Evolutionary conservation across 2,329 filamentous ascomycete genomes (phyloP).

Genomic region (Monosporascus sp.): DNA sequence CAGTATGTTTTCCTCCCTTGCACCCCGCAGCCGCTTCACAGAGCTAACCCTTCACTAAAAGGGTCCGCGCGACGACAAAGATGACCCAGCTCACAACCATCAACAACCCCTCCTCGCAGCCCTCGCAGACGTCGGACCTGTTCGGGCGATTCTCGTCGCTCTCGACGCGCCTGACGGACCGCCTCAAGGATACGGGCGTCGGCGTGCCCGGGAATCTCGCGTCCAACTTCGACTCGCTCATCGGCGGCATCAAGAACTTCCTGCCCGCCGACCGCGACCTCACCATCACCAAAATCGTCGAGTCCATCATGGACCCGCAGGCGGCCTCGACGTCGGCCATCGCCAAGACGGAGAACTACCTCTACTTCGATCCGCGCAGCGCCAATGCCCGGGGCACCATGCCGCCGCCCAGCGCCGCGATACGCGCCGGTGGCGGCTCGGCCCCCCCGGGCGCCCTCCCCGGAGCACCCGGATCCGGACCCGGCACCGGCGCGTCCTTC

Average conservation of each 20-base stretch:
- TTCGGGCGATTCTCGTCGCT: conserved; percentile 93
- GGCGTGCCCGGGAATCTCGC: conserved; percentile 60
- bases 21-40: neutral
- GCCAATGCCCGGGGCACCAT: conserved; percentile 90
- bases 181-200: conserved; percentile 84
- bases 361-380: conserved; percentile 94
- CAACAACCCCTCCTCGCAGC: conserved; percentile 64
- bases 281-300: conserved; percentile 95
- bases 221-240: conserved; percentile 87
- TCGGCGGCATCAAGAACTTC: conserved; percentile 96
- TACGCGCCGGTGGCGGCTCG: conserved; percentile 38
- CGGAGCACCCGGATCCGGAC: conserved; percentile 41
- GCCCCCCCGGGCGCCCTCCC: conserved; percentile 38
- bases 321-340: conserved; percentile 87
- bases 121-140: conserved; percentile 64
- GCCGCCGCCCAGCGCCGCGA: conserved; percentile 64
- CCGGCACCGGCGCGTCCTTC: conserved; percentile 76
- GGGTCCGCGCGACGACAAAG: conserved; percentile 87
- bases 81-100: conserved; percentile 97
- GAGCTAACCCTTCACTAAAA: conserved; percentile 29
- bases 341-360: conserved; percentile 90
- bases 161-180: conserved; percentile 85
- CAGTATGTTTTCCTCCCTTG: conserved; percentile 50
- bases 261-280: conserved; percentile 93
- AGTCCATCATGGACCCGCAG: conserved; percentile 94